Evolutionary conservation across 2,329 filamentous ascomycete species (phyloP).

Genomic region (Ustulina deusta): DNA sequence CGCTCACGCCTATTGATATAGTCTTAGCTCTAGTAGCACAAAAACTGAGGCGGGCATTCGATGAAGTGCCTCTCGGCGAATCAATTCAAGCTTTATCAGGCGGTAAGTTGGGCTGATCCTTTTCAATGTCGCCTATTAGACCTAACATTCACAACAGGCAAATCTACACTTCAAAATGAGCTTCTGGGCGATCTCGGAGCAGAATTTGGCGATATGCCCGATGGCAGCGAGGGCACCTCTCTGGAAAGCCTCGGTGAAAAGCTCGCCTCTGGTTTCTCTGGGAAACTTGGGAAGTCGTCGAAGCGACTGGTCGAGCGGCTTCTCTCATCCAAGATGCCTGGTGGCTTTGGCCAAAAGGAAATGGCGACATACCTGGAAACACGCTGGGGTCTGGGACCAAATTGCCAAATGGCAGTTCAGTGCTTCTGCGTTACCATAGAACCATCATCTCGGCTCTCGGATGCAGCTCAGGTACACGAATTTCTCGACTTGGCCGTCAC

Average conservation of each 20-base stretch:
- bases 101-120: slow-evolving; percentile 63
- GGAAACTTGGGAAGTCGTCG: slow-evolving; percentile 96
- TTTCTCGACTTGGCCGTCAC: slow-evolving; percentile 90
- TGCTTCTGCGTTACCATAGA: slow-evolving; percentile 93
- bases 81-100: slow-evolving; percentile 98
- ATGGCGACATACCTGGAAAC: slow-evolving; percentile 95
- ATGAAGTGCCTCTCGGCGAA: slow-evolving; percentile 91
- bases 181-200: slow-evolving; percentile 97
- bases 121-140: slow-evolving; percentile 54
- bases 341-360: slow-evolving; percentile 97
- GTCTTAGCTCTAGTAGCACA: slow-evolving; percentile 90
- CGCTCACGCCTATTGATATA: slow-evolving; percentile 85
- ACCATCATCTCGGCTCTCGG: slow-evolving; percentile 86
- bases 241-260: slow-evolving; percentile 93
- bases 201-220: slow-evolving; percentile 98
- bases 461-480: slow-evolving; percentile 89
- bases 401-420: slow-evolving; percentile 90
- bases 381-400: slow-evolving; percentile 87
- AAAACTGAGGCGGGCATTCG: slow-evolving; percentile 93
- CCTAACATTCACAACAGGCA: slow-evolving; percentile 69
- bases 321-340: slow-evolving; percentile 99
- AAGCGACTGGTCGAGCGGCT: slow-evolving; percentile 90
- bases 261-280: slow-evolving; percentile 98
- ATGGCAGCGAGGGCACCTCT: slow-evolving; percentile 97
- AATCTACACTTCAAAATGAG: slow-evolving; percentile 98